Base-by-base conservation (phyloP, 108 stramenopile genomes). In the Cyclostephanos tholiformis region DNA sequence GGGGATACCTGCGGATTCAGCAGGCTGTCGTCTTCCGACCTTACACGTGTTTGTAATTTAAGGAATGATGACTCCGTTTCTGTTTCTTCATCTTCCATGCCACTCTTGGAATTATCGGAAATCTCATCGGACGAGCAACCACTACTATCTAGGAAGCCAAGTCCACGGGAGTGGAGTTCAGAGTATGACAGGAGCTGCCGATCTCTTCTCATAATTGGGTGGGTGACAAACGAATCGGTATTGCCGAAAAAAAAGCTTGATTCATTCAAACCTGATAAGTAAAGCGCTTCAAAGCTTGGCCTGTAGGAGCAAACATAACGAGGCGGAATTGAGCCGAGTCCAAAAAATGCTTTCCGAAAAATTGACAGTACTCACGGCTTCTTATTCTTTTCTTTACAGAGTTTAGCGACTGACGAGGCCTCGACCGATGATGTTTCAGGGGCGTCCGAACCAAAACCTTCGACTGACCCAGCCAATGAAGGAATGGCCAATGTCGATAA, bases 181-280 rank as follows among this genome's bases (percentile, higher is more conserved):
- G 73, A 61, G 64, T 63, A 41, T 19, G 49, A 69, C n/a, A 83
- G 17, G 25, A 69, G 55, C 49, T 63, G 53, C 0, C 86, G 84
- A 17, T 88, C 83, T 27, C 77, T 64, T 26, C 53, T 62, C n/a
- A 55, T 74, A 12, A 63, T 44, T 8, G 87, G 86, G 41, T 68
- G 29, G 36, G 75, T 74, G 57, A 93, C 57, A 63, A 69, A 87
- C 2, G 87, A 62, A 48, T 93, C 89, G 29, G 70, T 44, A 60
- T 46, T 46, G 6, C 92, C 92, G 66, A 83, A 87, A 58, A 89
- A 89, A 67, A 75, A 88, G 36, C 75, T 76, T 59, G 83, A 69
- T 48, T 91, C 86, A 20, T 89, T 91, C 52, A 41, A 56, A 80
- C 62, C 86, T 59, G 58, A 68, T 41, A 46, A 38, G 27, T 63